Evolutionary conservation across 1,139 yeast genomes (phyloP), one percentile per base, ranked within the genome.

Genomic region (Geotrichum histeridarum): DNA sequence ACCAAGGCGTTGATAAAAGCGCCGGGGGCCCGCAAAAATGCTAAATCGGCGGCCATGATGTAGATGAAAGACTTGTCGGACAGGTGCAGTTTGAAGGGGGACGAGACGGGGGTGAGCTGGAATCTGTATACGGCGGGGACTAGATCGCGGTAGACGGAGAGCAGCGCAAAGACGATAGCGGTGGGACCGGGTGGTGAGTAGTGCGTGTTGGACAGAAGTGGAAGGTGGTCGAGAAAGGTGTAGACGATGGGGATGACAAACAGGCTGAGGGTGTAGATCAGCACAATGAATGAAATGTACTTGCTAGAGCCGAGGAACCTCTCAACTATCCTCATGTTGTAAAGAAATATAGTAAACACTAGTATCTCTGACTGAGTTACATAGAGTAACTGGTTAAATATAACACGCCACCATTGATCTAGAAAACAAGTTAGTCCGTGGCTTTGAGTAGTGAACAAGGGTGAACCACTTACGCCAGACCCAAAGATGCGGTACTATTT

Each of bases 291-390:
- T 57, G 80, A 75, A 6, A 80, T 64, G 64, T 79, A 83, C 63
- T 80, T 82, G 50, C 79, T 72, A 4, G 86, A 75, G 0, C 93
- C 91, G 59, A 77, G 78, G 58, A 82, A 70, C 53, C 94, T 69
- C 67, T 86, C 95, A 53, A 86, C 68, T 38, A 76, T 77, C 59
- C 88, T 80, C 64, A 78, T 75, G 51, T 82, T 78, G 63, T 84
- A 84, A 64, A 84, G 70, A 37, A 84, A 64, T 12, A 83, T 64
- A 5, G 77, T 68, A 0, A 77, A 72, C 18, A 85, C 60, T 17
- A 85, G 64, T 51, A 80, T 83, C 63, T 85, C 89, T 1, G 87
- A 79, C 66, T 85, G 90, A 63, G 83, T 84, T 47, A 78, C 72
- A 57, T 79, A 85, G 4, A 81, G 72, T 27, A 79, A 53, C 64